phyloP scores from a whole-genome alignment of 768 basidiomycete species.

The Favolaschia claudopus region DNA sequence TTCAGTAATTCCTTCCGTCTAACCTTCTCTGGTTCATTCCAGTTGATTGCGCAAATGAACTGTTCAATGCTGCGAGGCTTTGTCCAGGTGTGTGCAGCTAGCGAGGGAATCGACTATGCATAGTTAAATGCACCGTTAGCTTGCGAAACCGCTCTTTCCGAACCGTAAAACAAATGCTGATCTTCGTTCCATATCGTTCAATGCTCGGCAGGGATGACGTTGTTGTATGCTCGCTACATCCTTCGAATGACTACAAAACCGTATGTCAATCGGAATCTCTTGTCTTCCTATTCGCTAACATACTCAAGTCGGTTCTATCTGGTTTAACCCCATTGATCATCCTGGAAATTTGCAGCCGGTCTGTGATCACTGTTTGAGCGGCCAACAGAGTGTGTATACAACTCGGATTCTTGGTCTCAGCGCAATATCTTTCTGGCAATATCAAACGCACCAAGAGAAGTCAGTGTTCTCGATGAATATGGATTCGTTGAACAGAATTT shows the following conservation, averaged over 20 bases:
- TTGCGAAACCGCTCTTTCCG: conserved; percentile 80
- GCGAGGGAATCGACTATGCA: not conserved
- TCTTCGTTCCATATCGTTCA: not conserved
- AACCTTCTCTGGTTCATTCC: conserved; percentile 3
- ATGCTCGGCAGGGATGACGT: conserved; percentile 61
- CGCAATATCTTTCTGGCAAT: conserved; percentile 91
- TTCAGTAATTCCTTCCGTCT: not conserved
- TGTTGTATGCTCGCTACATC: conserved; percentile 81
- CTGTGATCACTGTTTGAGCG: conserved; percentile 17
- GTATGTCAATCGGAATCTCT: conserved; percentile 55
- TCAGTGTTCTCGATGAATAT: conserved; percentile 35
- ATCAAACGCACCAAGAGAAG: conserved; percentile 89
- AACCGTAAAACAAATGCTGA: conserved; percentile 65
- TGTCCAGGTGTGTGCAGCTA: conserved; percentile 70
- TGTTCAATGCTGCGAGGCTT: conserved; percentile 78
- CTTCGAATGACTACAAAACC: conserved; percentile 92
- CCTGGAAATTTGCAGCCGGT: conserved; percentile 85
- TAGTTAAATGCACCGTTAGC: conserved; percentile 50
- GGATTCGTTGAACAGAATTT: conserved; percentile 15
- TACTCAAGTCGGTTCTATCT: conserved; percentile 78
- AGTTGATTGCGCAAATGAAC: conserved; percentile 88
- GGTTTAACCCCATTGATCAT: conserved; percentile 79
- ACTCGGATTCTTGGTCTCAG: no score
- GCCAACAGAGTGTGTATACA: no score
- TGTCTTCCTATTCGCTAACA: conserved; percentile 12